These are phyloP conservation scores for Zopfia rhizophila DNA, from an alignment of 2,329 filamentous ascomycete species.

Conservation along the genomic window DNA sequence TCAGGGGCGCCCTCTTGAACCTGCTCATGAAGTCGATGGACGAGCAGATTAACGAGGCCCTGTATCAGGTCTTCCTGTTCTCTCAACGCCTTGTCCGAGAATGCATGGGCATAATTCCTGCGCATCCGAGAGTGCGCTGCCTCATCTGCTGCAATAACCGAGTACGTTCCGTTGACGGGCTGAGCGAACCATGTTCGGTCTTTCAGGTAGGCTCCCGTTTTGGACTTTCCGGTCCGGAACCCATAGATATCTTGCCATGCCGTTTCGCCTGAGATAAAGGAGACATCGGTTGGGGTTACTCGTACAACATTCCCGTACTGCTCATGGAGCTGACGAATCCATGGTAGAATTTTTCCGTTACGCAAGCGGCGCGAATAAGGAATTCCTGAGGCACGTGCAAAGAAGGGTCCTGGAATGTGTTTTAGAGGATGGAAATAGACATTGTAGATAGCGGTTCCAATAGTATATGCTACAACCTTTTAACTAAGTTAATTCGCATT, in stretches of 20 bases:
- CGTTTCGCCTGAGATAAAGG: conserved; percentile 55
- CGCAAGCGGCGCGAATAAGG: conserved; percentile 42
- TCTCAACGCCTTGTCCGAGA: conserved; percentile 54
- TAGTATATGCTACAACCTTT: conserved; percentile 25
- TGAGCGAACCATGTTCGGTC: conserved; percentile 47
- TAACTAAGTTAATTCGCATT: neutral
- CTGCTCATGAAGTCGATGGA: conserved; percentile 44
- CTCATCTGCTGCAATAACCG: conserved; percentile 40
- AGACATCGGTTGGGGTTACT: conserved; percentile 54
- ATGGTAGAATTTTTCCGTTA: conserved; percentile 37
- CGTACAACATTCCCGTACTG: conserved; percentile 57
- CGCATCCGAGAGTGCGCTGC: conserved; percentile 47
- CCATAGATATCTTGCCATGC: conserved; percentile 59
- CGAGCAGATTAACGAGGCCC: conserved; percentile 52
- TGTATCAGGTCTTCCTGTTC: conserved; percentile 54
- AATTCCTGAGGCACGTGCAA: conserved; percentile 42
- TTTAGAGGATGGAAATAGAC: conserved; percentile 57
- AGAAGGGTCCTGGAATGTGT: conserved; percentile 56
- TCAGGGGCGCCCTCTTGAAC: conserved; percentile 10
- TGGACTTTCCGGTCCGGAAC: conserved; percentile 49
- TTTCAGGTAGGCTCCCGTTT: conserved; percentile 48
- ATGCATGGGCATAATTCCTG: conserved; percentile 53
- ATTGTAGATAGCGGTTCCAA: conserved; percentile 45
- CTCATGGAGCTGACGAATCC: conserved; percentile 47
- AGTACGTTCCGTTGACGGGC: conserved; percentile 41